A percentile compares a stretch with the other conserved stretches of the same genome.
Evolutionary conservation across 129 eudicot species (phyloP).

Genomic region (Solidago caesia): DNA sequence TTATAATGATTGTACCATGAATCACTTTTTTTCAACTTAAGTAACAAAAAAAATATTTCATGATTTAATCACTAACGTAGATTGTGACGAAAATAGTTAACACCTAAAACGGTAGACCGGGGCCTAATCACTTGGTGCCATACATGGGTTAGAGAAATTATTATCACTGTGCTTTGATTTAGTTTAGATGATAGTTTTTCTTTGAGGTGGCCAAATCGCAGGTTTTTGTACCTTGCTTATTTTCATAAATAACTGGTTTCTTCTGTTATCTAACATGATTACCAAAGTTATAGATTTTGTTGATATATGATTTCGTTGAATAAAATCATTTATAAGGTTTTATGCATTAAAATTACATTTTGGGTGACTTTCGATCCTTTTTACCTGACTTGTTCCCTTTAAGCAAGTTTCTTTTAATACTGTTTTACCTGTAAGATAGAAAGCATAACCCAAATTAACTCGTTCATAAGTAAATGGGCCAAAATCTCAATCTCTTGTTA

Average conservation of each 20-base stretch:
- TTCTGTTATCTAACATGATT: no score
- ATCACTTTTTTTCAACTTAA: not conserved
- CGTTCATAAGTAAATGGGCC: not conserved
- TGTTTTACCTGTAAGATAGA: not conserved
- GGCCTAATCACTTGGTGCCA: not conserved
- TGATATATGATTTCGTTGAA: no score
- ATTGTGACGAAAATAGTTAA: not conserved
- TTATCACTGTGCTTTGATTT: not conserved
- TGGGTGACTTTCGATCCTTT: not conserved
- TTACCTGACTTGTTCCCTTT: not conserved
- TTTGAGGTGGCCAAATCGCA: not conserved
- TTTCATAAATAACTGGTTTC: no score
- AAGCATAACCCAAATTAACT: not conserved
- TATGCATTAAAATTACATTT: not conserved
- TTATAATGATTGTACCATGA: not conserved
- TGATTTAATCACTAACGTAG: not conserved
- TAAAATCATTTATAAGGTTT: not conserved
- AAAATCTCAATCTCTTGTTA: not conserved
- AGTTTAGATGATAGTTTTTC: not conserved
- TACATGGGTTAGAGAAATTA: not conserved
- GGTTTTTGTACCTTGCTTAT: not conserved
- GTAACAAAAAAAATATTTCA: conserved; percentile 1
- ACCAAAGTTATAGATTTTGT: no score
- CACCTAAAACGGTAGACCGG: not conserved
- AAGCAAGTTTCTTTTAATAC: not conserved